Percentiles rank a stretch among this genome's conserved stretches.
Evolutionary conservation across 2,329 filamentous ascomycete genomes (phyloP).

Genomic region (Ophiostoma sp.): DNA sequence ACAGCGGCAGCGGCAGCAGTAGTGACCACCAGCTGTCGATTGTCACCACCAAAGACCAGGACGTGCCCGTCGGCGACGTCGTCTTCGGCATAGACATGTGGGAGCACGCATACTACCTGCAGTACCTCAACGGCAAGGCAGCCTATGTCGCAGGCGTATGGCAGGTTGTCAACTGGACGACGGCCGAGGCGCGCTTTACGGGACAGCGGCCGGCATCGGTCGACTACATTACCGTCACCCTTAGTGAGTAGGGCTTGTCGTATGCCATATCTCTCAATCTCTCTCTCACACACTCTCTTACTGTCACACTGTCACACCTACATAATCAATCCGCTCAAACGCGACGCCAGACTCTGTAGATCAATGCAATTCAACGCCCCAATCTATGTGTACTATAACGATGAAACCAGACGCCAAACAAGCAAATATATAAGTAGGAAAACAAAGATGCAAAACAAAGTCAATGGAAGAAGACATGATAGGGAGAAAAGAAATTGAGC

Average conservation of each 20-base stretch:
- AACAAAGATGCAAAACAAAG: background rate
- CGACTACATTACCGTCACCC: background rate
- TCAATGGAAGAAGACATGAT: background rate
- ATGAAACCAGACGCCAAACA: conserved; percentile 18
- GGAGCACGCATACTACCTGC: conserved; percentile 89
- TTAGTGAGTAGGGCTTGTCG: background rate
- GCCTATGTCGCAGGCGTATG: conserved; percentile 71
- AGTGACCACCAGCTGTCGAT: conserved; percentile 53
- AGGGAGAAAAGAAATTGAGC: no score
- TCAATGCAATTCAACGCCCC: conserved; percentile 7
- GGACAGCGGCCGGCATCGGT: background rate
- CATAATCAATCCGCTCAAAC: no score
- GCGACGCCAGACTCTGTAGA: no score
- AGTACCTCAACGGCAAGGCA: conserved; percentile 71
- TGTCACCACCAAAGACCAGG: conserved; percentile 77
- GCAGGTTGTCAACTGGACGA: conserved; percentile 74
- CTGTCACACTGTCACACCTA: no score
- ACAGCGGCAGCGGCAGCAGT: conserved; percentile 33
- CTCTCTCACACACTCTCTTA: background rate
- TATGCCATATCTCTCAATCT: background rate
- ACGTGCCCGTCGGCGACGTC: conserved; percentile 47
- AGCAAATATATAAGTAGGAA: background rate
- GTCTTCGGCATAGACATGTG: conserved; percentile 81
- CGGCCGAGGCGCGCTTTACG: conserved; percentile 54
- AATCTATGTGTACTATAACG: conserved; percentile 15